Evolutionary conservation across 331 rosid genomes (phyloP).

Genomic region (Cydonia oblonga): DNA sequence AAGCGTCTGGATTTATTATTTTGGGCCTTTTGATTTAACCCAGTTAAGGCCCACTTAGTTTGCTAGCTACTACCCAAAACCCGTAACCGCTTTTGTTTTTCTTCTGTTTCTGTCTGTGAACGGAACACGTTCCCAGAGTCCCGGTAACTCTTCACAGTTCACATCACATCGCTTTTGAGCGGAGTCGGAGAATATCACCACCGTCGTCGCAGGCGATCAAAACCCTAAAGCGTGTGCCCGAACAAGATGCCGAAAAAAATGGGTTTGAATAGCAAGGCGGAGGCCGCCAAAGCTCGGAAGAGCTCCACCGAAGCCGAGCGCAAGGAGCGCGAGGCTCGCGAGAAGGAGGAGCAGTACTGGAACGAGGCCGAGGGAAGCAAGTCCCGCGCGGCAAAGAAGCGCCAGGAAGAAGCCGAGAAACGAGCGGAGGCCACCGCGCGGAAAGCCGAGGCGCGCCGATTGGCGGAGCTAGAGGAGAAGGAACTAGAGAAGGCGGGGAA

Average conservation of each 20-base stretch:
- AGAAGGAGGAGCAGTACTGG: constrained; percentile 77
- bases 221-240: neutral
- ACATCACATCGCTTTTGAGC: neutral
- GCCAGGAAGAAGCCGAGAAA: constrained; percentile 89
- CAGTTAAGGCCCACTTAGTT: neutral
- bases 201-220: constrained; percentile 4
- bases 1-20: neutral
- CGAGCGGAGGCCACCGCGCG: constrained; percentile 66
- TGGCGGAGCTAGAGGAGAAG: constrained; percentile 85
- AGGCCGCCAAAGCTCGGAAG: constrained; percentile 80
- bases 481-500: constrained; percentile 58
- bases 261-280: constrained; percentile 90
- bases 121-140: neutral
- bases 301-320: constrained; percentile 58
- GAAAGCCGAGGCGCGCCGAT: constrained; percentile 70
- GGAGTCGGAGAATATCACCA: neutral
- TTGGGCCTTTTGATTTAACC: neutral
- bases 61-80: neutral
- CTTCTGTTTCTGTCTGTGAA: neutral
- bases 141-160: neutral
- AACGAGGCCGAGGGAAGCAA: constrained; percentile 75
- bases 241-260: constrained; percentile 56
- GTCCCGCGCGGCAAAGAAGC: constrained; percentile 86
- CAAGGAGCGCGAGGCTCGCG: constrained; percentile 53
- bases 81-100: neutral